Base-by-base conservation (phyloP, 1,284 basidiomycete genomes). In the Acaromyces ingoldii region DNA sequence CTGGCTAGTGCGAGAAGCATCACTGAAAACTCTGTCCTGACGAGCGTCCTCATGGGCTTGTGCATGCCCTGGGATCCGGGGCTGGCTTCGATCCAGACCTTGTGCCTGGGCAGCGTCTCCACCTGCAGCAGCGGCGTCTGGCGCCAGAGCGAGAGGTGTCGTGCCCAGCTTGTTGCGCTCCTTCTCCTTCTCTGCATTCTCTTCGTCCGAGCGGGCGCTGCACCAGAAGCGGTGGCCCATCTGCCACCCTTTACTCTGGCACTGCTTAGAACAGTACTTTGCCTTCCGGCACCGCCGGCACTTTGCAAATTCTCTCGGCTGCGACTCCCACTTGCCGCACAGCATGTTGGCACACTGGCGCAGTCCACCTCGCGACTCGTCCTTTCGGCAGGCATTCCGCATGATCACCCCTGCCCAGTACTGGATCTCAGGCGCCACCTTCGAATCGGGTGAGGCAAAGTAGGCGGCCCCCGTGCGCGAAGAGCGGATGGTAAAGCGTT, bases 391-490 rank as follows among this genome's bases (percentile, higher is more conserved):
- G 6, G 95, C 93, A 74, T 98, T 98, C 48, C 95, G 83, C 93
- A 98, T 98, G 70, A 97, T 96, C 11, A 97, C 93, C 3, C 92
- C 91, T 0, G 93, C 93, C 95, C 93, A 98, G 73, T 96, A 97
- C 78, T 97, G 91, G 46, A 98, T 95, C 76, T 97, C 92, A 21
- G 81, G 81, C 0, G 91, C 90, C 4, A 97, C 80, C 6, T 83
- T 82, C 55, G 89, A 78, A 62, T 85, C 29, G 64, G 60, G 39
- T 57, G 60, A 9, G 59, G 43, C 22, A 58, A 45, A 42, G 53
- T 58, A n/a, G 38, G 42, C 26, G 19, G 25, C n/a, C 72, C 91
- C 88, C 1, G 84, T 83, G 19, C 87, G 84, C 46, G 88, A 88
- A 0, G 91, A 88, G 41, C 90, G 84, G 79, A 92, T 92, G 0